A percentile compares a stretch with the other conserved stretches of the same genome.
These are phyloP conservation scores for Funneliformis geosporum DNA, from an alignment of 192 early-diverging fungal genomes.

Conservation along the genomic window DNA sequence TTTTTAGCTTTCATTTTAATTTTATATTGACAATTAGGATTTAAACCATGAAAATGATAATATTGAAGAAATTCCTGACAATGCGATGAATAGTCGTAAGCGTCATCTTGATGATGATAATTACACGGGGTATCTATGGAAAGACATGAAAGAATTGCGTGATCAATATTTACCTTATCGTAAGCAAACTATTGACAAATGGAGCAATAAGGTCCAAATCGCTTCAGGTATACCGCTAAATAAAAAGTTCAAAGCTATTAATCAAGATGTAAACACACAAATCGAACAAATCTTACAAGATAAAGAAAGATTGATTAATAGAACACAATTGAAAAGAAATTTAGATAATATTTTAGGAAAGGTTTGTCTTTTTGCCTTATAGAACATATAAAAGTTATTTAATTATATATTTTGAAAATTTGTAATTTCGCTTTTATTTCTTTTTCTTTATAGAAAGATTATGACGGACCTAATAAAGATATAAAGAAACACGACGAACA, in stretches of 20 bases:
- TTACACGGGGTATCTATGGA: slow-evolving; percentile 57
- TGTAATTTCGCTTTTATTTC: neutral
- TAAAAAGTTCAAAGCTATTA: slow-evolving; percentile 96
- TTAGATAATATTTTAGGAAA: slow-evolving; percentile 64
- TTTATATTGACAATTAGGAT: slow-evolving; percentile 32
- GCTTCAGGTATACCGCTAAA: slow-evolving; percentile 66
- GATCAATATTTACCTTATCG: slow-evolving; percentile 75
- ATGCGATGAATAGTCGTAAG: slow-evolving; percentile 42
- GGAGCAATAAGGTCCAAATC: slow-evolving; percentile 85
- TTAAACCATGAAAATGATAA: slow-evolving; percentile 44
- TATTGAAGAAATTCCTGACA: slow-evolving; percentile 38
- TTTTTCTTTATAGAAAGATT: slow-evolving; percentile 36
- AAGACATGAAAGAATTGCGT: slow-evolving; percentile 61
- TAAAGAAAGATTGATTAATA: slow-evolving; percentile 76
- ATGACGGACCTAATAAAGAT: slow-evolving; percentile 43
- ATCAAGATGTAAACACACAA: slow-evolving; percentile 80
- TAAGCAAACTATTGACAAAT: slow-evolving; percentile 89
- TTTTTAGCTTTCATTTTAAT: neutral
- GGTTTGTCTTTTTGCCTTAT: slow-evolving; percentile 30
- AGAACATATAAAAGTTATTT: neutral
- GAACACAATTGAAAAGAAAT: slow-evolving; percentile 82
- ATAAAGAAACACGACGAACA: slow-evolving; percentile 55
- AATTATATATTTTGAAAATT: neutral
- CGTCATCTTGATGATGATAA: slow-evolving; percentile 48
- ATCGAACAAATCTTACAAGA: slow-evolving; percentile 70